A percentile compares a stretch with the other conserved stretches of the same genome.
Conservation (phyloP, 768 basidiomycete genomes). For the Kwoniella sp. region DNA sequence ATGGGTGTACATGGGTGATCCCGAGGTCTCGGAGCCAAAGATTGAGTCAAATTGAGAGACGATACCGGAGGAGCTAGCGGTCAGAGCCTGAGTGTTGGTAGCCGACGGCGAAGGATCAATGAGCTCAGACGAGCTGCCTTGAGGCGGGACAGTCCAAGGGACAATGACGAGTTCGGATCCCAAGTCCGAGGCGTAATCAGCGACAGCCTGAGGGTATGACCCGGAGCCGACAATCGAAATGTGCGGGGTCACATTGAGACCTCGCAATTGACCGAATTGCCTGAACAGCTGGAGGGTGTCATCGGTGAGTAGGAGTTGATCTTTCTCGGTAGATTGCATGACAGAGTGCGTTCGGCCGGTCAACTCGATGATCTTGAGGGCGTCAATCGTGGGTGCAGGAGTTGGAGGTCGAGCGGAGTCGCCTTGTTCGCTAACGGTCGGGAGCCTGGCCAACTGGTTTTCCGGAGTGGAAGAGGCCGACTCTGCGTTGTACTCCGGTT, state of each 20-base stretch:
- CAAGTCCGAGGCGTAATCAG: conserved; percentile 63
- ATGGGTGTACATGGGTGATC: conserved; percentile 67
- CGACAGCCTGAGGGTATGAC: conserved; percentile 70
- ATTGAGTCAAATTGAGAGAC: conserved; percentile 71
- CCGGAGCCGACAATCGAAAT: conserved; percentile 76
- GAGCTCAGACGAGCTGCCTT: conserved; percentile 29
- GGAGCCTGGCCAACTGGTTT: conserved; percentile 23
- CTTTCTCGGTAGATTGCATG: conserved; percentile 70
- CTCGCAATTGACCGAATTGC: conserved; percentile 51
- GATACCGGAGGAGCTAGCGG: conserved; percentile 17
- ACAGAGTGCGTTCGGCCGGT: conserved; percentile 85
- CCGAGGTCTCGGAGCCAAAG: conserved; percentile 63
- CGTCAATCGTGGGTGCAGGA: conserved; percentile 61
- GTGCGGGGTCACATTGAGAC: conserved; percentile 66
- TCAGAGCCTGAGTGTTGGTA: neutral
- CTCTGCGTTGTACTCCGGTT: conserved; percentile 20
- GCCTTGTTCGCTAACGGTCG: neutral
- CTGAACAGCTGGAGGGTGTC: conserved; percentile 62
- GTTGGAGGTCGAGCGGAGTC: neutral
- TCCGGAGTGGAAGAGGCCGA: conserved; percentile 32
- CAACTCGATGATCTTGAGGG: conserved; percentile 84
- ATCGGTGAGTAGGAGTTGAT: conserved; percentile 60
- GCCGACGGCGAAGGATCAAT: conserved; percentile 28
- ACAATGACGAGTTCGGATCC: conserved; percentile 75
- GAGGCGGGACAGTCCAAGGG: conserved; percentile 67